These are phyloP conservation scores for Talaromyces wortmannii DNA, from an alignment of 495 filamentous ascomycete genomes.

Conservation along the genomic window DNA sequence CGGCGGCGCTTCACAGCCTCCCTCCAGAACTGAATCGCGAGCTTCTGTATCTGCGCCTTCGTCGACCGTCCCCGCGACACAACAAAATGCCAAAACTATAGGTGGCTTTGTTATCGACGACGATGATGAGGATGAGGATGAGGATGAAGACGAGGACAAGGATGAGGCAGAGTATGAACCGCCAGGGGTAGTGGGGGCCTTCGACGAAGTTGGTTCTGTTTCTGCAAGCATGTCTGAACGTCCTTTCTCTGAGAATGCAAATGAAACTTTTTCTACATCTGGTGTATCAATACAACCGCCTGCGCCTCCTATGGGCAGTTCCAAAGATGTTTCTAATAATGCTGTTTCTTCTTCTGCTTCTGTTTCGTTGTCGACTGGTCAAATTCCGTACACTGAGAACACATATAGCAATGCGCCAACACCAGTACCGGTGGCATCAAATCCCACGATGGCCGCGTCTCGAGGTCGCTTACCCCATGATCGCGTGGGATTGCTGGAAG, in stretches of 20 bases:
- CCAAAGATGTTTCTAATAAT: constrained; percentile 47
- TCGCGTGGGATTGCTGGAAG: constrained; percentile 77
- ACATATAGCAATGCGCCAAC: constrained; percentile 34
- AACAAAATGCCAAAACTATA: constrained; percentile 59
- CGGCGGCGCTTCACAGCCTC: constrained; percentile 10
- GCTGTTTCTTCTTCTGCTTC: constrained; percentile 37
- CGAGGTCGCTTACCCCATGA: constrained; percentile 66
- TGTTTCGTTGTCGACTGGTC: constrained; percentile 32
- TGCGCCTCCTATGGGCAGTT: constrained; percentile 46
- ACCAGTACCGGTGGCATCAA: constrained; percentile 29
- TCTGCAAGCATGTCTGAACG: constrained; percentile 37
- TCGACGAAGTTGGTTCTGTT: constrained; percentile 40
- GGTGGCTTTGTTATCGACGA: constrained; percentile 79
- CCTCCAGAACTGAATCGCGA: constrained; percentile 31
- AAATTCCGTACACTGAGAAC: constrained; percentile 32
- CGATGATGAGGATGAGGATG: constrained; percentile 42
- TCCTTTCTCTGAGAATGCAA: constrained; percentile 49
- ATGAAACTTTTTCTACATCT: constrained; percentile 49
- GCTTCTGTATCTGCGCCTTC: constrained; percentile 29
- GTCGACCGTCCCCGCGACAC: constrained; percentile 19
- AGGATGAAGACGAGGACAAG: constrained; percentile 31
- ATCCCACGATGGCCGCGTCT: constrained; percentile 25
- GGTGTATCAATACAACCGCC: constrained; percentile 52
- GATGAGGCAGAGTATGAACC: constrained; percentile 52
- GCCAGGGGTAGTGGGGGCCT: constrained; percentile 38